These are phyloP conservation scores for Candida sp. DNA, from an alignment of 1,139 yeast genomes.

Conservation along the genomic window DNA sequence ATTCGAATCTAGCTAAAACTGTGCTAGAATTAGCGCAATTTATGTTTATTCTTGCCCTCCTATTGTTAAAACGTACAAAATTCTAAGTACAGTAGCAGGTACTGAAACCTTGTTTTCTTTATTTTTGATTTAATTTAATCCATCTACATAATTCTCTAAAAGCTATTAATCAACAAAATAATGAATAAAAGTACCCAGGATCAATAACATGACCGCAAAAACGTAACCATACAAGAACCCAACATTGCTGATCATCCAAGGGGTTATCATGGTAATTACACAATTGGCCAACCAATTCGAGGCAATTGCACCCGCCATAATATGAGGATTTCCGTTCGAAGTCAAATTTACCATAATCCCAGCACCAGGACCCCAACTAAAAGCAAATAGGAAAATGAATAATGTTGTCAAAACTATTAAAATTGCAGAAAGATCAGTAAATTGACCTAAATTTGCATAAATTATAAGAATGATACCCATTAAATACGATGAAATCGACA, in stretches of 20 bases:
- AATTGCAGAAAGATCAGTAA: constrained; percentile 1
- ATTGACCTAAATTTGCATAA: constrained; percentile 11
- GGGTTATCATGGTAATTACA: constrained; percentile 20
- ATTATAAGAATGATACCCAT: constrained; percentile 14
- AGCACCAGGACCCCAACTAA: constrained; percentile 34
- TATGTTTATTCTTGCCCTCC: neutral
- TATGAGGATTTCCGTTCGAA: constrained; percentile 16
- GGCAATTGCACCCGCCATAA: constrained; percentile 20
- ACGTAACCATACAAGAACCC: constrained; percentile 18
- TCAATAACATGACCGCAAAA: constrained; percentile 15
- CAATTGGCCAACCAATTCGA: constrained; percentile 24
- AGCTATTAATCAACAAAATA: constrained; percentile 2
- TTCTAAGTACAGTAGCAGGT: too few relatives aligned
- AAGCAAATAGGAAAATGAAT: constrained; percentile 22
- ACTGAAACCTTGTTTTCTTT: too few relatives aligned
- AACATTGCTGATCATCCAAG: constrained; percentile 16
- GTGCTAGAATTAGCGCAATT: neutral
- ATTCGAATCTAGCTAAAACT: neutral
- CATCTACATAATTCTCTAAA: too few relatives aligned
- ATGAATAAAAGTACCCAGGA: constrained; percentile 14
- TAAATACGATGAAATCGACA: constrained; percentile 9
- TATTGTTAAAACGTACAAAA: neutral
- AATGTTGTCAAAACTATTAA: constrained; percentile 8
- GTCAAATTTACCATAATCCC: constrained; percentile 22
- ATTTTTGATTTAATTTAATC: too few relatives aligned